Evolutionary conservation across 257 asterid species (phyloP).

Genomic region (Coffea canephora): DNA sequence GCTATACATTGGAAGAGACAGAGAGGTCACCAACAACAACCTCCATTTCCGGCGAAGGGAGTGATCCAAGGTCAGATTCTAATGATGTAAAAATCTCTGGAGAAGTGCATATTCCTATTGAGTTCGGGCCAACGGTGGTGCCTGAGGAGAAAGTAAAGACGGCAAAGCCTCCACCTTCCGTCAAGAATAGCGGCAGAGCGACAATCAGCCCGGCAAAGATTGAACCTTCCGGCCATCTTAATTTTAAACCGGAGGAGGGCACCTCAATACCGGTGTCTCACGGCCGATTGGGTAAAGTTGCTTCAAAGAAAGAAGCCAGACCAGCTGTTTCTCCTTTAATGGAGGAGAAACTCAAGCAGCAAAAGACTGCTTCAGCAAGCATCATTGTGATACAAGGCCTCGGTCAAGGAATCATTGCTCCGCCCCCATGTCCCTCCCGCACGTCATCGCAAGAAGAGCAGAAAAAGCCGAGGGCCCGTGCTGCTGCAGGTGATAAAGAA

Average conservation of each 20-base stretch:
- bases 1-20: no score
- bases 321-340: background rate
- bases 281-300: background rate
- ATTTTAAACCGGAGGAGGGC: background rate
- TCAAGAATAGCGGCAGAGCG: background rate
- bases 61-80: no score
- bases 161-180: background rate
- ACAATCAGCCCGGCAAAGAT: background rate
- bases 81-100: no score
- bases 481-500: background rate
- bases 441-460: background rate
- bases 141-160: background rate
- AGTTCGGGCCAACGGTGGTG: background rate
- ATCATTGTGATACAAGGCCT: background rate
- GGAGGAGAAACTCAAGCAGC: background rate
- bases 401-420: background rate
- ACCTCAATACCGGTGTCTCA: background rate
- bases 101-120: conserved; percentile 1
- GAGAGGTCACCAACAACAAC: no score
- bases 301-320: background rate
- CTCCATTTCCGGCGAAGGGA: no score
- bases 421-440: background rate
- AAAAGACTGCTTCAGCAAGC: background rate
- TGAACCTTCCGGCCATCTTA: background rate
- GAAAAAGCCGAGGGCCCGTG: background rate